phyloP scores from a whole-genome alignment of 805 yeast species.

The Saccharomyces mikatae region DNA sequence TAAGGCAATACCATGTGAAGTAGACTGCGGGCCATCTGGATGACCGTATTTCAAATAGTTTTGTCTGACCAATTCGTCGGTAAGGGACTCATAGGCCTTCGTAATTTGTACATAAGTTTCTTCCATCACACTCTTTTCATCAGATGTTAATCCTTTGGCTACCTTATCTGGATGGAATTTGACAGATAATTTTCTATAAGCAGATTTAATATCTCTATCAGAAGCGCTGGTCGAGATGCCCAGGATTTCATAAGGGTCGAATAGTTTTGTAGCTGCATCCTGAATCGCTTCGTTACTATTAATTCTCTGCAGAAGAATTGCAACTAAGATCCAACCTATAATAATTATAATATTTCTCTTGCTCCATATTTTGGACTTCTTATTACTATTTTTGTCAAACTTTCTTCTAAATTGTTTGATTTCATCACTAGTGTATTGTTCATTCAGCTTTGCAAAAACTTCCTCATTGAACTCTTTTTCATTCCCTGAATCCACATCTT shows the following conservation, averaged over 20 bases:
- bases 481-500: constrained; percentile 2
- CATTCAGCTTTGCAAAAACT: constrained; percentile 13
- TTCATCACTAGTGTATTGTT: constrained; percentile 13
- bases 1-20: constrained; percentile 87
- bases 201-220: constrained; percentile 71
- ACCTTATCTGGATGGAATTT: constrained; percentile 92
- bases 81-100: constrained; percentile 89
- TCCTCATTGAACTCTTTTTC: constrained; percentile 4
- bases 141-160: constrained; percentile 48
- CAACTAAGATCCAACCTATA: constrained; percentile 57
- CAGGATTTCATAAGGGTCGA: constrained; percentile 88
- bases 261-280: constrained; percentile 37
- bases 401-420: constrained; percentile 18
- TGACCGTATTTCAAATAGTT: constrained; percentile 86
- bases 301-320: constrained; percentile 32
- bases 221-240: constrained; percentile 61
- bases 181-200: constrained; percentile 79
- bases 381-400: constrained; percentile 12
- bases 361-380: constrained; percentile 15
- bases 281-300: constrained; percentile 40
- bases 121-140: constrained; percentile 54
- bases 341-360: constrained; percentile 22
- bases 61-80: constrained; percentile 78
- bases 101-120: constrained; percentile 71
- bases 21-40: constrained; percentile 94